Evolutionary conservation across 1,139 yeast genomes (phyloP).

Genomic region (Chernovozyma sophiae-reginae): DNA sequence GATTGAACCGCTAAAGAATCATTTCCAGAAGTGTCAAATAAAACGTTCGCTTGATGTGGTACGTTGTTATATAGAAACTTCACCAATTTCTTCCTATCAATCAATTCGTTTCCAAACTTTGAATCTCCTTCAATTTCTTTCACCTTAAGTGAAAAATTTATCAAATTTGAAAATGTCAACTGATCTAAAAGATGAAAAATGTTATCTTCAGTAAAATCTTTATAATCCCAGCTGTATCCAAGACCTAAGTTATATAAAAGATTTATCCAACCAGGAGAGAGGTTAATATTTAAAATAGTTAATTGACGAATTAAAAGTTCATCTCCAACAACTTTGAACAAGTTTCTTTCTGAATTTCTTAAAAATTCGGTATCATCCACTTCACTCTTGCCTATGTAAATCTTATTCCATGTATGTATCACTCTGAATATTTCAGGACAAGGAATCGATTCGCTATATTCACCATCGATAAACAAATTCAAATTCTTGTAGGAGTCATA

Average conservation of each 20-base stretch:
- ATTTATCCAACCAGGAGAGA: conserved; percentile 37
- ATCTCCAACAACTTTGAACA: conserved; percentile 11
- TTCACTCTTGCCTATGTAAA: conserved; percentile 28
- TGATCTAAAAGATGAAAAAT: conserved; percentile 28
- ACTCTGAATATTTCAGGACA: conserved; percentile 32
- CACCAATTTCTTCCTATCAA: conserved; percentile 20
- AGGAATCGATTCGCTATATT: conserved; percentile 43
- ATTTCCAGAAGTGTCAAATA: conserved; percentile 24
- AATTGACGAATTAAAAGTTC: conserved; percentile 34
- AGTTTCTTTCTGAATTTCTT: not conserved
- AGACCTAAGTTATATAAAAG: conserved; percentile 35
- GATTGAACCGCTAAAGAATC: not conserved
- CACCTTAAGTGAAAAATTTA: conserved; percentile 12
- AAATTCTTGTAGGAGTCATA: conserved; percentile 36
- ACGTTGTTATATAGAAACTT: conserved; percentile 15
- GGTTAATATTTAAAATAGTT: conserved; percentile 23
- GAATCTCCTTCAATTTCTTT: not conserved
- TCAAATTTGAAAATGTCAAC: conserved; percentile 22
- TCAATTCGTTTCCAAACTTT: not conserved
- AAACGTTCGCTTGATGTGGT: conserved; percentile 23
- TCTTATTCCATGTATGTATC: conserved; percentile 34
- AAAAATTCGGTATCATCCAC: no score
- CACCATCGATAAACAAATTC: conserved; percentile 39
- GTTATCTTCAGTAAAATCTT: conserved; percentile 30
- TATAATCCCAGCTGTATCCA: conserved; percentile 37